Evolutionary conservation across 2,329 filamentous ascomycete species (phyloP).

Genomic region (Phialophora chinensis): DNA sequence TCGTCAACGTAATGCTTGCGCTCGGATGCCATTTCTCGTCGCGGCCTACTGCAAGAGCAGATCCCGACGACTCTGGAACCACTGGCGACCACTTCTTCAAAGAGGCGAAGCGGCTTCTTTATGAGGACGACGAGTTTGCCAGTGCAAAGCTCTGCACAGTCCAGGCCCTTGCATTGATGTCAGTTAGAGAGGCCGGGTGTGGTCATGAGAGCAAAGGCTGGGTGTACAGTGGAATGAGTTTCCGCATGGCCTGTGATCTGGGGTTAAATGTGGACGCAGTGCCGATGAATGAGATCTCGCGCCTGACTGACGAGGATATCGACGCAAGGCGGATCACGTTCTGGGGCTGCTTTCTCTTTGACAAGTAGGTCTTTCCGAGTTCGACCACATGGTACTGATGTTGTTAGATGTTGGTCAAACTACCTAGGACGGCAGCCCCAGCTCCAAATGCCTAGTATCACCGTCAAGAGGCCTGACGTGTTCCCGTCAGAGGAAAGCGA

Average conservation of each 20-base stretch:
- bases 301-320: constrained; percentile 78
- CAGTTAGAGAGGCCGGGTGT: constrained; percentile 92
- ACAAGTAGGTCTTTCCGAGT: constrained; percentile 66
- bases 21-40: constrained; percentile 93
- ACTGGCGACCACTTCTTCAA: constrained; percentile 96
- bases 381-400: constrained; percentile 13
- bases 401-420: constrained; percentile 83
- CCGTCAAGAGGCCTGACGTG: constrained; percentile 86
- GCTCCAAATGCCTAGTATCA: constrained; percentile 77
- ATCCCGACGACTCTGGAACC: constrained; percentile 76
- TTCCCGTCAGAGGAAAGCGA: constrained; percentile 87
- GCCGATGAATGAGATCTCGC: constrained; percentile 65
- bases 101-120: constrained; percentile 85
- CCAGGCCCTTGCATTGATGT: constrained; percentile 93
- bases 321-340: constrained; percentile 92
- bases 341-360: constrained; percentile 97
- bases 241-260: constrained; percentile 94
- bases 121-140: constrained; percentile 92
- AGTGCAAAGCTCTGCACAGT: constrained; percentile 87
- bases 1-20: constrained; percentile 93
- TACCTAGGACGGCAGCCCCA: constrained; percentile 92
- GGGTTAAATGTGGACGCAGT: constrained; percentile 85
- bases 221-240: constrained; percentile 98
- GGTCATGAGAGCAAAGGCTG: constrained; percentile 93
- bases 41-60: constrained; percentile 71